phyloP scores from a whole-genome alignment of 2,329 filamentous ascomycete species.

The Coleophoma cylindrospora region DNA sequence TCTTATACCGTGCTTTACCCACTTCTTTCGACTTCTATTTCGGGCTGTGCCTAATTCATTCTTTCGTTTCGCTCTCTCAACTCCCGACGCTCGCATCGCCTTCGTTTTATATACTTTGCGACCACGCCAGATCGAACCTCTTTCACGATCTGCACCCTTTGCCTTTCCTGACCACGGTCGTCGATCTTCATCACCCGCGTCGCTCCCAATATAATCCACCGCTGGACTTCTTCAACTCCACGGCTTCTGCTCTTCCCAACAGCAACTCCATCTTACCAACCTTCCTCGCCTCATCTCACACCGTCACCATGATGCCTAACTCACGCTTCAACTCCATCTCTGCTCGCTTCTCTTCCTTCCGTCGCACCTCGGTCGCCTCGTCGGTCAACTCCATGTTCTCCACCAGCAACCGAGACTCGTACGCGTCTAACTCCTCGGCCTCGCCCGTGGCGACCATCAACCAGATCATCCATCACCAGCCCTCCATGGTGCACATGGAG shows the following conservation, averaged over 20 bases:
- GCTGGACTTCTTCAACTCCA: background rate
- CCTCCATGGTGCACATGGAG: slow-evolving; percentile 51
- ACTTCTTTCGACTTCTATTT: too few species aligned
- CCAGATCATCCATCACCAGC: slow-evolving; percentile 52
- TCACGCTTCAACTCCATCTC: slow-evolving; percentile 23
- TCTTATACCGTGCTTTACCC: background rate
- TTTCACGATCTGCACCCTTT: slow-evolving; percentile 1
- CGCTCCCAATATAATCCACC: too few species aligned
- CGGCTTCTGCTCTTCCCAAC: background rate
- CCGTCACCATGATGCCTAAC: slow-evolving; percentile 20
- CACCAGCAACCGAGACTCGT: slow-evolving; percentile 28
- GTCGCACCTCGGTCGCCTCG: slow-evolving; percentile 38
- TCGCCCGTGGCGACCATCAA: slow-evolving; percentile 45
- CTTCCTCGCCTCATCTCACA: slow-evolving; percentile 1
- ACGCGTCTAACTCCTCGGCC: slow-evolving; percentile 35
- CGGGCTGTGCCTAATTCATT: too few species aligned
- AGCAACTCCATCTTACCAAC: background rate
- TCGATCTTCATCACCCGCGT: background rate
- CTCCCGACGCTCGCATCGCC: too few species aligned
- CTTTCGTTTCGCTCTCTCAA: too few species aligned
- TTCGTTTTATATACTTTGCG: background rate
- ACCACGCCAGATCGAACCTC: background rate
- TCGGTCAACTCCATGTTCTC: slow-evolving; percentile 21
- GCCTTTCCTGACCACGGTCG: background rate
- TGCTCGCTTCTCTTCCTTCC: slow-evolving; percentile 50